Evolutionary conservation across 2,329 filamentous ascomycete species (phyloP), one percentile per base, ranked within the genome.

Genomic region (Juglanconis sp.): DNA sequence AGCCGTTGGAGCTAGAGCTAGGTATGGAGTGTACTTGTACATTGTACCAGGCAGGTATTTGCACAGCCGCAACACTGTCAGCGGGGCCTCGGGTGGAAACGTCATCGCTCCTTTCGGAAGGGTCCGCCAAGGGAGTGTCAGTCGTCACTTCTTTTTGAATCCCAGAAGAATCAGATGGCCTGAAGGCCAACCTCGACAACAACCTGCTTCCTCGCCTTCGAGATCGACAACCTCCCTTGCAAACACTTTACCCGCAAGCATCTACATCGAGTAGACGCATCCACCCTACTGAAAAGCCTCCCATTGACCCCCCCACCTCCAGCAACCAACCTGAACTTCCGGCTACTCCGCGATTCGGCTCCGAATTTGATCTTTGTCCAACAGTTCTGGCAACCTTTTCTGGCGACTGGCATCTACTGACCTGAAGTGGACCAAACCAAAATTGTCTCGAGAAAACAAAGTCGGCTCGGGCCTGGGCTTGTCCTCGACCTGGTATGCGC

Each of bases 401-500:
- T 31, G 5, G 17, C 46, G 24, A 31, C 5, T 31, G 44, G 10
- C 57, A 40, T 53, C 58, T 38, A 38, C 34, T 49, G 53, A 57
- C 48, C 58, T 6, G 17, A 13, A 17, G 8, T 48, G 46, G 17
- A 9, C 46, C 8, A 31, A 48, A 48, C 17, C 46, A 48, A 31
- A 7, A 31, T 48, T 24, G 24, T 17, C 24, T 48, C 46, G 46
- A 17, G 17, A 9, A 31, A 48, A 30, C 46, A 10, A 34, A 48
- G 5, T 10, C n/a, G 4, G 30, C 40, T 53, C 24, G 53, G 5
- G 36, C 31, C 30, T 36, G 36, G 31, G n/a, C 35, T 8, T 46
- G 11, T 47, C 38, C 50, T 44, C 17, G 44, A 30, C 4, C 48
- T 60, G 32, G 57, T 56, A 57, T 63, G 58, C 58, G 55, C 58